Evolutionary conservation across 768 basidiomycete genomes (phyloP).

Genomic region (Calocera cornea): DNA sequence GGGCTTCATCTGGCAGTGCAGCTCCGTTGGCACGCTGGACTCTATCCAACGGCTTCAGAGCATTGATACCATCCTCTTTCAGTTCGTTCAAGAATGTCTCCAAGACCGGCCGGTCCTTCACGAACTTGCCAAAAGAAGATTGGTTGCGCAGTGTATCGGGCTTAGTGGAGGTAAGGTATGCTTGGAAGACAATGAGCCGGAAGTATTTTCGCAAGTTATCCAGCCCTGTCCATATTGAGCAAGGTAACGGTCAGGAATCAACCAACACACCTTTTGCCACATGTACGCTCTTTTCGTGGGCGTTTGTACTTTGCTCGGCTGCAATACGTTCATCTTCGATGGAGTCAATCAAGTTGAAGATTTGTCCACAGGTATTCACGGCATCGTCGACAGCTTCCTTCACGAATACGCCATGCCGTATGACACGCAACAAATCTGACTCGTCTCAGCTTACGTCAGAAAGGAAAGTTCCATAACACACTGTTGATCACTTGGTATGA

Average conservation of each 20-base stretch:
- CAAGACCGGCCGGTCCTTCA: slow-evolving; percentile 84
- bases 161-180: slow-evolving; percentile 68
- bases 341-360: slow-evolving; percentile 73
- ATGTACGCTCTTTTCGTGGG: slow-evolving; percentile 48
- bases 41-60: slow-evolving; percentile 69
- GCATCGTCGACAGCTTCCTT: slow-evolving; percentile 78
- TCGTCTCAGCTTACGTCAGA: slow-evolving; percentile 7
- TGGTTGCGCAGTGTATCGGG: slow-evolving; percentile 67
- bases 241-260: too few species aligned
- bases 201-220: slow-evolving; percentile 77
- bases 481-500: slow-evolving; percentile 87
- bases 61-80: slow-evolving; percentile 56
- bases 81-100: slow-evolving; percentile 92
- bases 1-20: slow-evolving; percentile 83
- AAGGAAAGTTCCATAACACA: slow-evolving; percentile 26
- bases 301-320: slow-evolving; percentile 66
- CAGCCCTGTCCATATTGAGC: slow-evolving; percentile 35
- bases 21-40: slow-evolving; percentile 51
- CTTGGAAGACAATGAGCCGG: slow-evolving; percentile 75
- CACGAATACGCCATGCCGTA: slow-evolving; percentile 72
- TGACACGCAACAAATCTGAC: slow-evolving; percentile 66
- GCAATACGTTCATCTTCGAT: slow-evolving; percentile 71
- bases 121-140: slow-evolving; percentile 67
- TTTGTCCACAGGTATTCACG: slow-evolving; percentile 70
- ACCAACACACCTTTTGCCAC: slow-evolving; percentile 61